A percentile compares a stretch with the other conserved stretches of the same genome.
These are phyloP conservation scores for Basidiobolus meristosporus DNA, from an alignment of 371 early-diverging fungal species.

Conservation along the genomic window DNA sequence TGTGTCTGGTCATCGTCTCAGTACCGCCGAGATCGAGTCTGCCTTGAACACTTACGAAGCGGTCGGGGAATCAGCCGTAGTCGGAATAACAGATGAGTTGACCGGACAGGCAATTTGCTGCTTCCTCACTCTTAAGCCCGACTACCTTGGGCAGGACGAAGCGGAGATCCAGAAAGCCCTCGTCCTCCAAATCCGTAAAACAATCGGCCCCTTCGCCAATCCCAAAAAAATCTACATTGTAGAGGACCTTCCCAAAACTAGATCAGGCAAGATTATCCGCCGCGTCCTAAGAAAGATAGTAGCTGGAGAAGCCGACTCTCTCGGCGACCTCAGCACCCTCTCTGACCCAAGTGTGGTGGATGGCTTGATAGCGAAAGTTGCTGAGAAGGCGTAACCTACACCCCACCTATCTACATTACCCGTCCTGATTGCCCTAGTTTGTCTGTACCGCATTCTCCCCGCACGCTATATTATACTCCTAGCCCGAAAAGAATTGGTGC, in stretches of 20 bases:
- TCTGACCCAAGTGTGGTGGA: conserved; percentile 52
- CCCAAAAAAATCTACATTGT: conserved; percentile 74
- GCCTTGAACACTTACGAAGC: conserved; percentile 58
- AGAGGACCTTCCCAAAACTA: conserved; percentile 90
- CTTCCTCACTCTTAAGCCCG: conserved; percentile 46
- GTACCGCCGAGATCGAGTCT: conserved; percentile 92
- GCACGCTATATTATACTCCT: no score
- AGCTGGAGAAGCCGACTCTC: conserved; percentile 55
- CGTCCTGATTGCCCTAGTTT: no score
- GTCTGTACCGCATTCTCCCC: no score
- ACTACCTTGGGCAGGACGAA: conserved; percentile 12
- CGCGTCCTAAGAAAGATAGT: conserved; percentile 88
- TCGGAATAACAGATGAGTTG: conserved; percentile 81
- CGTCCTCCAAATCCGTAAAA: conserved; percentile 54
- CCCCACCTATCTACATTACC: no score
- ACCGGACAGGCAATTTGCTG: conserved; percentile 77
- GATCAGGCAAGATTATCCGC: conserved; percentile 94
- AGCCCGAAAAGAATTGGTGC: no score
- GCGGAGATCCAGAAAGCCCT: conserved; percentile 38
- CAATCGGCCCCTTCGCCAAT: conserved; percentile 90
- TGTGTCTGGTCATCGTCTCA: no score
- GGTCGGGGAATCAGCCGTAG: conserved; percentile 90
- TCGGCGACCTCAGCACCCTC: conserved; percentile 78
- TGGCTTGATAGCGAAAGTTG: conserved; percentile 8
- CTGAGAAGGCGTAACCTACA: background rate